These are phyloP conservation scores for Suillus variegatus DNA, from an alignment of 768 basidiomycete species.

Conservation along the genomic window DNA sequence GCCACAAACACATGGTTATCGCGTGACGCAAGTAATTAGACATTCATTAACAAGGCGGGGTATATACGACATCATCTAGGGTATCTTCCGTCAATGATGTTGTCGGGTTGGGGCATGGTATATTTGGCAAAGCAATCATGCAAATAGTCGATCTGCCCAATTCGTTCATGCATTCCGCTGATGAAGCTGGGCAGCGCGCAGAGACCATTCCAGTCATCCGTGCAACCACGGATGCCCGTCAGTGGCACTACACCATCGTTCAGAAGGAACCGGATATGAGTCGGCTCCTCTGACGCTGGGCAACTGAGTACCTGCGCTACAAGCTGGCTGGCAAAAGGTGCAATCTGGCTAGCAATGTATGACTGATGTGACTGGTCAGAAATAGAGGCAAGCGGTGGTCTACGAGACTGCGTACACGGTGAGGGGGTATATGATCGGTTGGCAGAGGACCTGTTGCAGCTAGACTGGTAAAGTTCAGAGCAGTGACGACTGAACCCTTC, in stretches of 20 bases:
- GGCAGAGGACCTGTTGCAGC: conserved; percentile 43
- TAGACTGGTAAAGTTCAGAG: conserved; percentile 47
- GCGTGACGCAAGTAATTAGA: neutral
- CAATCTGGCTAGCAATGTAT: conserved; percentile 43
- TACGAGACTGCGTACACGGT: conserved; percentile 23
- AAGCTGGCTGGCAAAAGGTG: conserved; percentile 50
- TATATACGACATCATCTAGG: conserved; percentile 9
- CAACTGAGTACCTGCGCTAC: conserved; percentile 48
- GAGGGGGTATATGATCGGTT: conserved; percentile 34
- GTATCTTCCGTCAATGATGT: conserved; percentile 39
- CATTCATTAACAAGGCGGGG: no score
- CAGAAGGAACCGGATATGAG: conserved; percentile 44
- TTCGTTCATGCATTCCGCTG: conserved; percentile 35
- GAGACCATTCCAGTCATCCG: conserved; percentile 40
- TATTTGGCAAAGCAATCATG: conserved; percentile 49
- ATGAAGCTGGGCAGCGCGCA: conserved; percentile 44
- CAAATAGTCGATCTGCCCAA: conserved; percentile 41
- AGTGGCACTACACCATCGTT: conserved; percentile 53
- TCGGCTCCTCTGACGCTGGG: conserved; percentile 25
- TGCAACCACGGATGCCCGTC: conserved; percentile 44
- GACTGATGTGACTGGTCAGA: conserved; percentile 20
- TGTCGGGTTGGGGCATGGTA: conserved; percentile 41
- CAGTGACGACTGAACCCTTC: conserved; percentile 35
- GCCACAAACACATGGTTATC: neutral
- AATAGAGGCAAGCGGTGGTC: neutral